phyloP scores from a whole-genome alignment of 345 rosid species.

The Eucalyptus virginea region DNA sequence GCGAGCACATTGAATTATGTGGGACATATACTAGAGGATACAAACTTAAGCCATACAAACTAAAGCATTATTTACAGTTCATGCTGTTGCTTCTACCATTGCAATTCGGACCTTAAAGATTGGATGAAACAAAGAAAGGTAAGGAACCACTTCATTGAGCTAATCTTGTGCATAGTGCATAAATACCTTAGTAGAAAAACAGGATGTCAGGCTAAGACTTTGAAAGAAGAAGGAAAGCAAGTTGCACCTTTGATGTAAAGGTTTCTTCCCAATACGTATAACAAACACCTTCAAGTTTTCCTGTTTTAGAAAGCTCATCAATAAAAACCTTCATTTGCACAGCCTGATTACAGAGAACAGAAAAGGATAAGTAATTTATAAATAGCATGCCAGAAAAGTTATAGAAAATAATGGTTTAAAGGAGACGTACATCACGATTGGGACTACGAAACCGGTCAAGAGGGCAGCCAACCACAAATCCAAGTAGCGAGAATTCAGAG shows the following conservation, averaged over 20 bases:
- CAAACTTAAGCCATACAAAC: background rate
- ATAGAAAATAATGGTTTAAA: background rate
- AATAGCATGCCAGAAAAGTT: background rate
- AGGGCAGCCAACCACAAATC: conserved; percentile 81
- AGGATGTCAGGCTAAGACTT: background rate
- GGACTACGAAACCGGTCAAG: conserved; percentile 16
- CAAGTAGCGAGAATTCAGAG: conserved; percentile 53
- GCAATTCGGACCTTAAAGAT: background rate
- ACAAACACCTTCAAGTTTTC: conserved; percentile 48
- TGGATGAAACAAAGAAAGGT: background rate
- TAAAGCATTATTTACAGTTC: background rate
- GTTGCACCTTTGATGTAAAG: conserved; percentile 62
- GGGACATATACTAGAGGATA: background rate
- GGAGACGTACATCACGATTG: conserved; percentile 29
- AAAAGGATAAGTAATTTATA: background rate
- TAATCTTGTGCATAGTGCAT: background rate
- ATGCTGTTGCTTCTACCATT: background rate
- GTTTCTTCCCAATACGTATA: conserved; percentile 80
- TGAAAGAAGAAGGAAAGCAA: background rate
- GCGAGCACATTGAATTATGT: background rate
- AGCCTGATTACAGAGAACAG: conserved; percentile 25
- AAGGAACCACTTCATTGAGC: background rate
- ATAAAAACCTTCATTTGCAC: conserved; percentile 49
- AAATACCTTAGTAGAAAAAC: background rate
- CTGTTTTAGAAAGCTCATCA: conserved; percentile 52